Percentiles rank a stretch among this genome's conserved stretches.
Evolutionary conservation across 352 stramenopile genomes (phyloP).

Genomic region (Phytopythium delawarense): DNA sequence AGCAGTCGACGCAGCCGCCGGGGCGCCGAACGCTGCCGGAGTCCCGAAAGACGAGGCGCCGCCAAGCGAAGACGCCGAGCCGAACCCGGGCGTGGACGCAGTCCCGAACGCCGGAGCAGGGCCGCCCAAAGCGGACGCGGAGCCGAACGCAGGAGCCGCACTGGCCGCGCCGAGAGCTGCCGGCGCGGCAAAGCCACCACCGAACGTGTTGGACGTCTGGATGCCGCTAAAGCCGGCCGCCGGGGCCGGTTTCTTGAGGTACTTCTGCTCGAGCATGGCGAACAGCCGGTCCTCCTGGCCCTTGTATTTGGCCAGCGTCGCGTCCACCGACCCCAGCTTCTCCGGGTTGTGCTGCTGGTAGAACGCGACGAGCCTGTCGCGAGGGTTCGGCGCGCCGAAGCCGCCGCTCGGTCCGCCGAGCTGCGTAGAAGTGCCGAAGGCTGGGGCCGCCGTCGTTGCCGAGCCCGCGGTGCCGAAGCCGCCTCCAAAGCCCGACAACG

Average conservation of each 20-base stretch:
- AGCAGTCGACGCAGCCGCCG: constrained; percentile 4
- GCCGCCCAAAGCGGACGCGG: constrained; percentile 40
- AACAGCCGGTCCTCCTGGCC: constrained; percentile 65
- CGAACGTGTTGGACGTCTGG: constrained; percentile 28
- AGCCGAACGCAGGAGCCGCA: constrained; percentile 41
- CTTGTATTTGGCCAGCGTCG: constrained; percentile 72
- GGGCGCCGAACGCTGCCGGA: constrained; percentile 11
- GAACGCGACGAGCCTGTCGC: constrained; percentile 54
- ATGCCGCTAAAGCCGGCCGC: constrained; percentile 33
- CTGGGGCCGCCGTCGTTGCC: constrained; percentile 1
- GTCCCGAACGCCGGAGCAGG: constrained; percentile 29
- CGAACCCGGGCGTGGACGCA: constrained; percentile 17
- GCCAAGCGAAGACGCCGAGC: constrained; percentile 20
- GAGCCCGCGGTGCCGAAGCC: constrained; percentile 15
- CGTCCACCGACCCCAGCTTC: constrained; percentile 64
- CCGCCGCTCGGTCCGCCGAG: constrained; percentile 26
- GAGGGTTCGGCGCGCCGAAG: constrained; percentile 44
- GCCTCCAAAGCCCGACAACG: constrained; percentile 14
- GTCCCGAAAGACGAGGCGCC: constrained; percentile 28
- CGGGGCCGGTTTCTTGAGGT: constrained; percentile 33
- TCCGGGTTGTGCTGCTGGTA: constrained; percentile 74
- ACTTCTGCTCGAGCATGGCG: constrained; percentile 75
- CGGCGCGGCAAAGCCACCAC: constrained; percentile 47
- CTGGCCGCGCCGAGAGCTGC: constrained; percentile 37
- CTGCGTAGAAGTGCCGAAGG: constrained; percentile 21